phyloP scores from a whole-genome alignment of 2,329 filamentous ascomycete species.

The Penicillium expansum region DNA sequence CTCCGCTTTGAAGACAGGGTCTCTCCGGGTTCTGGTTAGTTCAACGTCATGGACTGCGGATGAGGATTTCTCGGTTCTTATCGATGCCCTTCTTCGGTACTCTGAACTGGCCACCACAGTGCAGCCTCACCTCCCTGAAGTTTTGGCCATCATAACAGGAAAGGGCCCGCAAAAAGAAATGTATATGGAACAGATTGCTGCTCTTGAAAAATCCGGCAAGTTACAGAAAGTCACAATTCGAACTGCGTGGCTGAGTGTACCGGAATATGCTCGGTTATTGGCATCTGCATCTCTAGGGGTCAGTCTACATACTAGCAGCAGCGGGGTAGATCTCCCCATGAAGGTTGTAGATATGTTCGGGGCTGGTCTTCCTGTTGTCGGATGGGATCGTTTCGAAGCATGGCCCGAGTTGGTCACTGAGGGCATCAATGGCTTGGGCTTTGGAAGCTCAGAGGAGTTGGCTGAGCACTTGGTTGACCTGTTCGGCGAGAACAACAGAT shows the following conservation, averaged over 20 bases:
- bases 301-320: slow-evolving; percentile 88
- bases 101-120: slow-evolving; percentile 53
- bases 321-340: slow-evolving; percentile 95
- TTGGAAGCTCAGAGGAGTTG: slow-evolving; percentile 68
- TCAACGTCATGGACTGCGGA: slow-evolving; percentile 97
- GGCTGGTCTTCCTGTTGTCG: slow-evolving; percentile 82
- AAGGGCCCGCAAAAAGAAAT: slow-evolving; percentile 80
- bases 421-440: slow-evolving; percentile 80
- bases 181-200: slow-evolving; percentile 66
- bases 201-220: slow-evolving; percentile 59
- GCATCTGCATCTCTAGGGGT: slow-evolving; percentile 85
- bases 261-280: slow-evolving; percentile 81
- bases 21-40: slow-evolving; percentile 73
- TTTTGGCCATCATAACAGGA: slow-evolving; percentile 91
- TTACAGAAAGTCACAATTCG: slow-evolving; percentile 69
- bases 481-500: slow-evolving; percentile 56
- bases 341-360: slow-evolving; percentile 99
- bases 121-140: slow-evolving; percentile 54
- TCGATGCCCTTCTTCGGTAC: slow-evolving; percentile 77
- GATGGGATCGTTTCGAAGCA: slow-evolving; percentile 81
- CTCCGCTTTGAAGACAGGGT: slow-evolving; percentile 56
- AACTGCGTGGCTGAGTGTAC: slow-evolving; percentile 80
- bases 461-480: slow-evolving; percentile 61
- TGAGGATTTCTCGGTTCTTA: slow-evolving; percentile 86
- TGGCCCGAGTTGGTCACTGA: slow-evolving; percentile 90